A percentile compares a stretch with the other conserved stretches of the same genome.
phyloP scores from a whole-genome alignment of 495 filamentous ascomycete genomes.

The Aspergillus affinis region DNA sequence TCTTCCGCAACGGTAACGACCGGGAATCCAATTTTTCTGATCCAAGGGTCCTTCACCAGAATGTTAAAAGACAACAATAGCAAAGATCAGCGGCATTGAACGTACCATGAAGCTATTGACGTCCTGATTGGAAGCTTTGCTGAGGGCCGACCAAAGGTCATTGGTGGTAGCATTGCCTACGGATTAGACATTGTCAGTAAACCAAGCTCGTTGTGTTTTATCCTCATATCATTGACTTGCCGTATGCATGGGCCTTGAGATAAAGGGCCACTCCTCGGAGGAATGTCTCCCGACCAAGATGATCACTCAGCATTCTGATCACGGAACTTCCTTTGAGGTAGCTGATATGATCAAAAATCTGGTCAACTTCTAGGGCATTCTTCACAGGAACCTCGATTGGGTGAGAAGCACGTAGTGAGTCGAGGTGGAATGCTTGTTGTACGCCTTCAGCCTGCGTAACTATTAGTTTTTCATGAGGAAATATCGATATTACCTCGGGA shows the following conservation, averaged over 20 bases:
- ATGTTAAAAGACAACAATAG: constrained; percentile 14
- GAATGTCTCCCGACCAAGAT: constrained; percentile 84
- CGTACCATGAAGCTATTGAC: constrained; percentile 80
- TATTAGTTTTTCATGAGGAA: constrained; percentile 31
- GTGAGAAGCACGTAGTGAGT: constrained; percentile 86
- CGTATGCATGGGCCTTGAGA: constrained; percentile 81
- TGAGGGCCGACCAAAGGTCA: constrained; percentile 89
- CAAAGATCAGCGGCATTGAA: not conserved
- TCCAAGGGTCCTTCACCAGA: constrained; percentile 72
- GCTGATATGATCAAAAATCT: constrained; percentile 94
- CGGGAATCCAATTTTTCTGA: constrained; percentile 90
- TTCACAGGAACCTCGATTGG: constrained; percentile 91
- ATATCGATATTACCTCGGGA: constrained; percentile 49
- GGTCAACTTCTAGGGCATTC: constrained; percentile 89
- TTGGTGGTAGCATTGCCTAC: constrained; percentile 86
- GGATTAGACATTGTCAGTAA: constrained; percentile 2
- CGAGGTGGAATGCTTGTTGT: constrained; percentile 85
- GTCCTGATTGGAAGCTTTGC: constrained; percentile 83
- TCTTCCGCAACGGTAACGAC: constrained; percentile 84
- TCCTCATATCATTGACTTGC: constrained; percentile 24
- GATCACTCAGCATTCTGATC: constrained; percentile 87
- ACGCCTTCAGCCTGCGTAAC: constrained; percentile 73
- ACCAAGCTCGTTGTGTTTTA: not conserved
- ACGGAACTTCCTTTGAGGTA: constrained; percentile 95
- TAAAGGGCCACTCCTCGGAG: constrained; percentile 85